Evolutionary conservation across 1,139 yeast genomes (phyloP).

Genomic region (Saccharomyces hybrid): DNA sequence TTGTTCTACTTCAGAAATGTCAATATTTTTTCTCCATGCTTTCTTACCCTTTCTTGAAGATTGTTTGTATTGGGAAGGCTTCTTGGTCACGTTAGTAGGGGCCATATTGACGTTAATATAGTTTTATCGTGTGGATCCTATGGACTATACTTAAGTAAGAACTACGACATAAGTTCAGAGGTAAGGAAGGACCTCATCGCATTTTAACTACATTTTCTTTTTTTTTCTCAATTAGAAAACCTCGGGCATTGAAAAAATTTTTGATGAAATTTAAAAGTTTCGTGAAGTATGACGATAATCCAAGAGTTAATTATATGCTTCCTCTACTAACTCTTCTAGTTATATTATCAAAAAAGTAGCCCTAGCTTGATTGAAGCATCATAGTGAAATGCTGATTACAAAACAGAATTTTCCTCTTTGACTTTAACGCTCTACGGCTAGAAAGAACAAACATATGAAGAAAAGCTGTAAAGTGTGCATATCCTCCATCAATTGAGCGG

Average conservation of each 20-base stretch:
- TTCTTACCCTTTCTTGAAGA: constrained; percentile 84
- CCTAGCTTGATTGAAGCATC: no score
- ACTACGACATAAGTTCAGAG: background rate
- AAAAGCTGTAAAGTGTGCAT: background rate
- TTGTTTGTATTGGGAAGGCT: constrained; percentile 49
- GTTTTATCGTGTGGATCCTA: background rate
- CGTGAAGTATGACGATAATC: background rate
- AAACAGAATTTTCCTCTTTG: background rate
- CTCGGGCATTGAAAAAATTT: background rate
- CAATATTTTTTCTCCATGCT: constrained; percentile 95
- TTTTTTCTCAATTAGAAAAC: background rate
- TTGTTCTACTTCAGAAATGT: constrained; percentile 65
- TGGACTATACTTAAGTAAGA: background rate
- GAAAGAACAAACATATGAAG: no score
- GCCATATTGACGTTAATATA: constrained; percentile 14
- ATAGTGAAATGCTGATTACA: background rate
- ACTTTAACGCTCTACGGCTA: no score
- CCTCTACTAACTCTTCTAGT: no score
- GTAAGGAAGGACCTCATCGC: background rate
- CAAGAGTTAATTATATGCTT: no score
- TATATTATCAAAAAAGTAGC: no score
- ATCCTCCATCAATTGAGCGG: background rate
- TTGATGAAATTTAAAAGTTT: background rate
- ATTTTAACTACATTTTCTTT: background rate
- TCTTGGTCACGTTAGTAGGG: constrained; percentile 9